phyloP scores from a whole-genome alignment of 164 flowering plant genomes.

The Umbilicus rupestris region DNA sequence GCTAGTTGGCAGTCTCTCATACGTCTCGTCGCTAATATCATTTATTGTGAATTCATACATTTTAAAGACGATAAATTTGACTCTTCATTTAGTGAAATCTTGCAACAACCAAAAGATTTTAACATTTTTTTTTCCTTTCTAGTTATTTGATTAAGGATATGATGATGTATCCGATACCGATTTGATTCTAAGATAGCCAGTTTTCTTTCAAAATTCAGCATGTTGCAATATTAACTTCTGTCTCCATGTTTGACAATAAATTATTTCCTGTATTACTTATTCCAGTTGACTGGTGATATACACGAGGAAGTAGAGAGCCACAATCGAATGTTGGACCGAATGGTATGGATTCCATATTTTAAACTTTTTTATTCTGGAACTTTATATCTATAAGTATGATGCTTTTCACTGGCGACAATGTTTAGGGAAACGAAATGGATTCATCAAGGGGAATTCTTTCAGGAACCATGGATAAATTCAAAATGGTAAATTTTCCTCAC shows the following conservation, averaged over 20 bases:
- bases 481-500: conserved; percentile 34
- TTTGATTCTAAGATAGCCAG: too few species aligned
- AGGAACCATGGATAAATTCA: conserved; percentile 77
- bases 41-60: too few species aligned
- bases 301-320: conserved; percentile 81
- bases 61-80: too few species aligned
- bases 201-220: neutral
- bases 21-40: too few species aligned
- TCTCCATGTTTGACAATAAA: neutral
- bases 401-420: neutral
- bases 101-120: too few species aligned
- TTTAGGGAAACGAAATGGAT: conserved; percentile 82
- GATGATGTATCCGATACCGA: too few species aligned
- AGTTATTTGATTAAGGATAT: too few species aligned
- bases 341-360: conserved; percentile 36
- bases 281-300: conserved; percentile 79
- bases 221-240: neutral
- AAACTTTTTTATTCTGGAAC: neutral
- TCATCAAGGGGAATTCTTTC: conserved; percentile 77
- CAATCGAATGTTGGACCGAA: conserved; percentile 64
- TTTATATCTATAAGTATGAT: neutral
- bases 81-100: too few species aligned
- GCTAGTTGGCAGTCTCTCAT: too few species aligned
- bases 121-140: too few species aligned
- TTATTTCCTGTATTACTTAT: neutral